These are phyloP conservation scores for Carpinus viminea DNA, from an alignment of 306 rosid genomes.

Conservation along the genomic window DNA sequence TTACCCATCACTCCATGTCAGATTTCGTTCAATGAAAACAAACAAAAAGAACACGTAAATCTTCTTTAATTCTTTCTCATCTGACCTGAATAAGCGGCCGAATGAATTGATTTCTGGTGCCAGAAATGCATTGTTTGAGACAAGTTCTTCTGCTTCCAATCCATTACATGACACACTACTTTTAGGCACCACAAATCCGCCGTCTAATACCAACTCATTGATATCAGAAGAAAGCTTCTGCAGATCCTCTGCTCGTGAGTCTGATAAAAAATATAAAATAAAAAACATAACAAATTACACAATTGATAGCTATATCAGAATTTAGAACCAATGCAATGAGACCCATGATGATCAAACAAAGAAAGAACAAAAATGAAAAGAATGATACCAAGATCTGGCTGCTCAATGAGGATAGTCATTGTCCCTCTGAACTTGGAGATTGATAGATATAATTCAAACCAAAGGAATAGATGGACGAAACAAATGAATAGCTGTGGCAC, in stretches of 20 bases:
- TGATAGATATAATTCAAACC: background rate
- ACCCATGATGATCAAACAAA: background rate
- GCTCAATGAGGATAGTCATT: conserved; percentile 64
- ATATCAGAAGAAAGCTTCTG: conserved; percentile 32
- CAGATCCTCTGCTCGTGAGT: conserved; percentile 27
- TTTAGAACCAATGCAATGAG: background rate
- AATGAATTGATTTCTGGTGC: conserved; percentile 70
- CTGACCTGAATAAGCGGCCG: conserved; percentile 72
- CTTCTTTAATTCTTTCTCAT: background rate
- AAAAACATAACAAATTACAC: background rate
- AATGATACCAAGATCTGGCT: conserved; percentile 45
- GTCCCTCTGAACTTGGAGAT: background rate
- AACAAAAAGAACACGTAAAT: background rate
- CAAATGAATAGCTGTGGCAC: background rate
- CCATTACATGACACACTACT: conserved; percentile 14
- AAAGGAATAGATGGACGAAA: background rate
- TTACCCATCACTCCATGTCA: background rate
- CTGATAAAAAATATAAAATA: conserved; percentile 14
- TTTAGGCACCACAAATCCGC: conserved; percentile 53
- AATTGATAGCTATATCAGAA: background rate
- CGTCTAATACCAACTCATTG: conserved; percentile 55
- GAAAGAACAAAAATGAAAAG: background rate
- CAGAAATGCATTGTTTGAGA: conserved; percentile 31
- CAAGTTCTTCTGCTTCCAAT: conserved; percentile 15
- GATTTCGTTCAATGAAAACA: background rate